These are phyloP conservation scores for Moesziomyces antarcticus DNA, from an alignment of 1,284 basidiomycete species.

Conservation along the genomic window DNA sequence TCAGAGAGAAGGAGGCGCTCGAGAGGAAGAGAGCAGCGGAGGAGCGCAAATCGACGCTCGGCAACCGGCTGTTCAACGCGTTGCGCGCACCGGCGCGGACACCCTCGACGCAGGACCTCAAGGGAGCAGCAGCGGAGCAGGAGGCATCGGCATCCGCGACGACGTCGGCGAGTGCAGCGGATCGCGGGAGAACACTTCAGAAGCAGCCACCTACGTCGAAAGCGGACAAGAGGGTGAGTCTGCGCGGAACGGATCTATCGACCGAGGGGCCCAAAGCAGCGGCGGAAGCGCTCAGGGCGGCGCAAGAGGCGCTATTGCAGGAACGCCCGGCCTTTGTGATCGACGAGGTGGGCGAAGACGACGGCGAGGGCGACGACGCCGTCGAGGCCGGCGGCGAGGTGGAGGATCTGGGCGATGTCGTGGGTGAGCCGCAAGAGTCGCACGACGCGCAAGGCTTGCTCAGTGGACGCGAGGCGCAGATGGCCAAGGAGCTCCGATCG, in stretches of 20 bases:
- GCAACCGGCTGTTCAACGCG: constrained; percentile 51
- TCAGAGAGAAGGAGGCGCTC: constrained; percentile 51
- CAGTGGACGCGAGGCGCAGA: constrained; percentile 39
- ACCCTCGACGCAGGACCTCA: constrained; percentile 33
- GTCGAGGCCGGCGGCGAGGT: constrained; percentile 31
- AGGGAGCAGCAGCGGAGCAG: constrained; percentile 12
- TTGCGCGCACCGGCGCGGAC: constrained; percentile 28
- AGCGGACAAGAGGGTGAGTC: constrained; percentile 37
- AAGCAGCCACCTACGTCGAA: constrained; percentile 20
- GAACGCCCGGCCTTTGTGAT: constrained; percentile 59
- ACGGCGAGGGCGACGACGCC: constrained; percentile 39
- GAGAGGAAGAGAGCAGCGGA: constrained; percentile 29
- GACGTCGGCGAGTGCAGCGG: constrained; percentile 6
- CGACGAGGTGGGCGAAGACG: constrained; percentile 55
- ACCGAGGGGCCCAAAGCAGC: constrained; percentile 53
- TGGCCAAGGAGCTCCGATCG: constrained; percentile 43
- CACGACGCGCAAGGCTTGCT: constrained; percentile 37
- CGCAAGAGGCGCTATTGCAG: constrained; percentile 54
- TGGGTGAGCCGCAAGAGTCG: constrained; percentile 18
- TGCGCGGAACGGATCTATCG: constrained; percentile 51
- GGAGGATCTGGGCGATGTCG: constrained; percentile 38
- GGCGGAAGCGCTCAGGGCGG: constrained; percentile 53
- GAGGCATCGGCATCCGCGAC: not conserved
- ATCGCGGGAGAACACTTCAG: constrained; percentile 29
- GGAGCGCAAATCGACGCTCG: constrained; percentile 38